These are phyloP conservation scores for Bryoglossum gracile DNA, from an alignment of 495 filamentous ascomycete genomes.

Conservation along the genomic window DNA sequence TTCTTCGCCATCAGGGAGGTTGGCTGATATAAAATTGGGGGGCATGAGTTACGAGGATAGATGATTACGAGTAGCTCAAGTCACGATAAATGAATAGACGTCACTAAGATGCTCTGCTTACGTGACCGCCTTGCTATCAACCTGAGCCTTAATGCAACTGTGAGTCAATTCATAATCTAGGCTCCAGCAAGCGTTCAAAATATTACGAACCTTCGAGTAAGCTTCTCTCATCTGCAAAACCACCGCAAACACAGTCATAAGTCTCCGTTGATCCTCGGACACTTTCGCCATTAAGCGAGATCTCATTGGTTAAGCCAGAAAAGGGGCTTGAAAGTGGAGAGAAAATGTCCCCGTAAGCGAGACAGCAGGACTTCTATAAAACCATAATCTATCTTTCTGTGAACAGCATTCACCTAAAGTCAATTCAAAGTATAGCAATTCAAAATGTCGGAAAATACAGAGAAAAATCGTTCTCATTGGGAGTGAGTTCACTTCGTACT, in stretches of 20 bases:
- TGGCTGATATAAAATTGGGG: slow-evolving; percentile 1
- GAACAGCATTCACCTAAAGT: neutral
- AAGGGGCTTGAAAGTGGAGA: slow-evolving; percentile 5
- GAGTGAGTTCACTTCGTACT: slow-evolving; percentile 21
- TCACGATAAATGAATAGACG: slow-evolving; percentile 7
- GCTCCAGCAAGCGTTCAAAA: no score
- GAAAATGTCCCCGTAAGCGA: slow-evolving; percentile 16
- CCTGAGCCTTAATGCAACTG: no score
- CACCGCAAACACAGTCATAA: no score
- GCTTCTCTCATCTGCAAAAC: no score
- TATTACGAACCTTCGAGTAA: no score
- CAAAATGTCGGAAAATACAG: slow-evolving; percentile 13
- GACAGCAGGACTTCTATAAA: neutral
- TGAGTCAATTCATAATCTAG: no score
- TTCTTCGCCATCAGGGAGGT: slow-evolving; percentile 1
- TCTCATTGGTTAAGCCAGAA: slow-evolving; percentile 1
- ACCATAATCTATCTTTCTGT: neutral
- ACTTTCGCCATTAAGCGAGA: neutral
- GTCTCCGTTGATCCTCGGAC: slow-evolving; percentile 4
- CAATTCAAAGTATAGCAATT: neutral
- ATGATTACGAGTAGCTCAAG: no score
- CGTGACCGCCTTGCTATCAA: no score
- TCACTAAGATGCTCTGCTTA: no score
- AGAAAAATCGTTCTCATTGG: slow-evolving; percentile 18
- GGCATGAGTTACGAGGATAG: neutral